Evolutionary conservation across 225 moss, liverwort and hornwort species (phyloP), one percentile per base, ranked within the genome.

Genomic region (Thuidium tamariscinum): DNA sequence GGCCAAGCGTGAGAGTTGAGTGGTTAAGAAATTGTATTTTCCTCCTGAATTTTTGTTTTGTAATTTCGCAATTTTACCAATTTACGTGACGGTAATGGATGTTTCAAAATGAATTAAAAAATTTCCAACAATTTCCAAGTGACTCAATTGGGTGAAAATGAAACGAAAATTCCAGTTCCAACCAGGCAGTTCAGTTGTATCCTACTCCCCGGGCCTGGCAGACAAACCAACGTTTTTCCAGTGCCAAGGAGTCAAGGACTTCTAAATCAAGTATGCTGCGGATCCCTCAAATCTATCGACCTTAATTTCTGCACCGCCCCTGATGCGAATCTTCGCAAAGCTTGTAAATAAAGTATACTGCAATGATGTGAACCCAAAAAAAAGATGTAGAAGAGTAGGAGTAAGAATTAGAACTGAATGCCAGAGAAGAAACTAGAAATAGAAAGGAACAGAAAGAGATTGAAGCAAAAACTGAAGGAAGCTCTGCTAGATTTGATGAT

Each of bases 21-120:
- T 12, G 5, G 10, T 64, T 34, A 19, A 65, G 5, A 25, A 69
- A 68, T 13, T 1, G 0, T 42, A 3, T 10, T 13, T 7, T 5
- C 2, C 0, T 3, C 2, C 1, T 3, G 0, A 15, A 42, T 27
- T 16, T 9, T 0, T 71, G 0, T 44, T 71, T 71, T 16, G 2
- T 5, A 16, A 29, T 27, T 44, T 44, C 17, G 3, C 1, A 70
- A 44, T 16, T 9, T 37, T 25, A 8, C 14, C 26, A 10, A 17
- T 4, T 72, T 46, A 17, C n/a, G n/a, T 30, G 30, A 32, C 0
- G 0, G 0, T 46, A 30, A 30, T 30, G 72, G 4, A 11, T 30
- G 30, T 6, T 6, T 30, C 11, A 46, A 4, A 30, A 30, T 46
- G 16, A 10, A 3, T 41, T 39, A 6, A 20, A 37, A 36, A 1